Base-by-base conservation (phyloP, 179 eudicot species). In the Vitellaria paradoxa region DNA sequence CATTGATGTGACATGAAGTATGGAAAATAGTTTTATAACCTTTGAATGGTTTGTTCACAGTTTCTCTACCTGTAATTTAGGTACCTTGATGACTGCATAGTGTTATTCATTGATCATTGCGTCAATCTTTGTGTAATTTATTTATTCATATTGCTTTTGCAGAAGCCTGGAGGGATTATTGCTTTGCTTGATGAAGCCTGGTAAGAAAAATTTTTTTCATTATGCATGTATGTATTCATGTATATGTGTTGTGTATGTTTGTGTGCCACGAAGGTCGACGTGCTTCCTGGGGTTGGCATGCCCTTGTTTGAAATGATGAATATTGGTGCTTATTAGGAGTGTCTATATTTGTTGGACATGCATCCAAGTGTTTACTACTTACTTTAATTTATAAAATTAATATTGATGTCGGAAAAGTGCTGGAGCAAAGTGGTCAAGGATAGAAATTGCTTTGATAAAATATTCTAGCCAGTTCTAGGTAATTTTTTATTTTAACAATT, bases 141-240 rank as follows among this genome's bases (percentile, higher is more conserved):
- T 67, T 20, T 20, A 21, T 70, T 62, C 71, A 63, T 72, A 37
- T 82, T 72, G 70, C 76, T 62, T 76, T 66, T 86, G 87, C 92
- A 93, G 98, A 93, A 93, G 88, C 98, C 98, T 81, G 98, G 98
- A 78, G 98, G 98, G 72, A 89, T 93, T 52, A 76, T 93, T 85
- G 90, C 98, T 66, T 81, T 93, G 84, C 98, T 93, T 77, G 98
- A 93, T 86, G 98, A 93, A 82, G 98, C 98, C 75, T 93, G 98
- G 98, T 93, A 81, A 77, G 91, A 69, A 67, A 76, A 56, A n/a
- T n/a, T 55, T 30, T 30, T 17, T 15, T 75, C 30, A 50, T 56
- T 37, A 18, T 47, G 75, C 47, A 26, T 14, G 47, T 14, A 24
- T 1, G 10, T 5, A 1, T 70, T 2, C 60, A 50, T 24, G 45